A percentile compares a stretch with the other conserved stretches of the same genome.
phyloP scores from a whole-genome alignment of 768 basidiomycete species.

The Serendipita vermifera region DNA sequence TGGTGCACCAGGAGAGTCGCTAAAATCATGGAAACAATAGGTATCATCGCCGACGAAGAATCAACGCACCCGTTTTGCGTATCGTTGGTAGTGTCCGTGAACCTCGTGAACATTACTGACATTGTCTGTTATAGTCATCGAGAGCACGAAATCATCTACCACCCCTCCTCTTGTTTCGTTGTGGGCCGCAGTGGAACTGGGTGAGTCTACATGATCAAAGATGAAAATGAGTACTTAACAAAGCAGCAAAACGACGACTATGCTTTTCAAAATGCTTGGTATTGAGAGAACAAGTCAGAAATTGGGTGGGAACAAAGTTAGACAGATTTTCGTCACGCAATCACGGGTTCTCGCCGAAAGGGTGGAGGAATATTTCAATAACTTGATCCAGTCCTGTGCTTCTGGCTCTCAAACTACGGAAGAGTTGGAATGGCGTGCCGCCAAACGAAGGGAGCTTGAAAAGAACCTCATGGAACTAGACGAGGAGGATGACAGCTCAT shows the following conservation, averaged over 20 bases:
- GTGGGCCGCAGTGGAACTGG: constrained; percentile 63
- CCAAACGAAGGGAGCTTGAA: constrained; percentile 12
- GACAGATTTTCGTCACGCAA: constrained; percentile 63
- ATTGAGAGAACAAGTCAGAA: constrained; percentile 37
- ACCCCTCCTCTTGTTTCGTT: constrained; percentile 49
- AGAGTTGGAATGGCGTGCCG: constrained; percentile 26
- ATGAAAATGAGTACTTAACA: neutral
- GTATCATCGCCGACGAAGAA: constrained; percentile 40
- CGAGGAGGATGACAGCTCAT: constrained; percentile 30
- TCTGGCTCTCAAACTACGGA: constrained; percentile 26
- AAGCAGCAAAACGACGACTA: constrained; percentile 57
- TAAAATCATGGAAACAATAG: no score
- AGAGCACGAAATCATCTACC: constrained; percentile 47
- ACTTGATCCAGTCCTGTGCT: constrained; percentile 35
- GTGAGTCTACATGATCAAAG: constrained; percentile 24
- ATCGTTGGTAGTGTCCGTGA: constrained; percentile 19
- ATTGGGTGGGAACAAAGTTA: constrained; percentile 31
- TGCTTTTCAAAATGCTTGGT: constrained; percentile 63
- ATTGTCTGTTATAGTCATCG: constrained; percentile 22
- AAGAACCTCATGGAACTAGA: constrained; percentile 29
- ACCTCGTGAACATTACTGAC: neutral
- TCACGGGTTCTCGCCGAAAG: constrained; percentile 52
- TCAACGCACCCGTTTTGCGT: constrained; percentile 24
- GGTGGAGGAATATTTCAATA: constrained; percentile 53
- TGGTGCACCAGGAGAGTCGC: no score